Base-by-base conservation (phyloP, 2,329 filamentous ascomycete species). In the Penicillium sp. region DNA sequence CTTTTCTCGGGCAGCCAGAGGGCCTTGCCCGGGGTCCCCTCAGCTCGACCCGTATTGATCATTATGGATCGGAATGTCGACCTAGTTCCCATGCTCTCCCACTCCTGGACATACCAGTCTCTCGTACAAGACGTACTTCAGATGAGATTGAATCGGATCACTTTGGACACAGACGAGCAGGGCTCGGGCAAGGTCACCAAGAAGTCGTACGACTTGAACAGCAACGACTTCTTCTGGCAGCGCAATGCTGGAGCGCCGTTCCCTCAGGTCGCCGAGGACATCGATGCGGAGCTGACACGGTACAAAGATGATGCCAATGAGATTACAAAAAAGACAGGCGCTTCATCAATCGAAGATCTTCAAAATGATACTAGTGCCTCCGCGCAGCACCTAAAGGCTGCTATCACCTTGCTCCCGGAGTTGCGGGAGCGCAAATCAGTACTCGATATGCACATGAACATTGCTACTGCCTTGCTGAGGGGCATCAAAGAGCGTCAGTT, bases 391-490 rank as follows among this genome's bases (percentile, higher is more conserved):
- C 78, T 98, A 37, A 98, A 97, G 70, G 89, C 90, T 3, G 94
- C 91, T 10, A 95, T 98, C 59, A 95, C 91, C 0, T 74, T 95
- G 18, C 76, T 98, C 11, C 94, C 93, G 0, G 91, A 97, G 67
- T 77, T 98, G 56, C 79, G 89, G 53, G 93, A 97, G 68, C 84
- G 93, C 49, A 98, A 98, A 67, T 84, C 85, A n/a, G 80, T 85
- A 16, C 79, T 98, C 4, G 93, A 96, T 65, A 97, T 96, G 87
- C 93, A 98, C 68, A 98, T 98, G 93, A 96, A 95, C 65, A 95
- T 97, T 49, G 77, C 94, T 3, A 91, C 90, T 1, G 87, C 88
- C 1, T 66, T 86, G 8, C 69, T 85, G 46, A 81, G 84, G 59
- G 90, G 89, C 1, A 95, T 97, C 69, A 96, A 97, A 66, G 88